Evolutionary conservation across 1,284 basidiomycete genomes (phyloP).

Genomic region (Marasmius tenuissimus): DNA sequence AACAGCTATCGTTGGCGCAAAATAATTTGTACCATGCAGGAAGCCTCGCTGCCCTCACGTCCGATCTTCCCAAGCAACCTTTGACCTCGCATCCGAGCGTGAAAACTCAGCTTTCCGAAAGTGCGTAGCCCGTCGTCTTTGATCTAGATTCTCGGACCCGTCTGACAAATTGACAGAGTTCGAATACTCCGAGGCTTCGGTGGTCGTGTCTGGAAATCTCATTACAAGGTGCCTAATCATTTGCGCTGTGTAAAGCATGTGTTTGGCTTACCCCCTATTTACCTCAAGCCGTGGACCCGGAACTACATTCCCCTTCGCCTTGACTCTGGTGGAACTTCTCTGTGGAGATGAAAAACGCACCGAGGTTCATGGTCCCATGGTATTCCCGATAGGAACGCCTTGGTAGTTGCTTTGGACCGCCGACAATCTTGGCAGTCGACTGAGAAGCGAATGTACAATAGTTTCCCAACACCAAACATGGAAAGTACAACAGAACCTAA

Average conservation of each 20-base stretch:
- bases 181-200: conserved; percentile 75
- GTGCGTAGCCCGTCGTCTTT: conserved; percentile 34
- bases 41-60: conserved; percentile 65
- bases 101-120: conserved; percentile 56
- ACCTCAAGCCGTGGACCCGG: conserved; percentile 73
- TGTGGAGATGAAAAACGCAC: conserved; percentile 66
- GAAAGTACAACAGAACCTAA: neutral
- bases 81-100: conserved; percentile 85
- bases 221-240: conserved; percentile 63
- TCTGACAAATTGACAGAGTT: conserved; percentile 48
- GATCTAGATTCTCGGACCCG: conserved; percentile 1
- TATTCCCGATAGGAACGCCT: conserved; percentile 65
- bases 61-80: conserved; percentile 61
- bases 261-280: neutral
- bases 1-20: neutral
- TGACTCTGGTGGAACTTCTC: conserved; percentile 70
- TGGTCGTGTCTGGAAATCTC: conserved; percentile 74
- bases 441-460: neutral
- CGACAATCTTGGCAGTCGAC: neutral
- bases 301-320: conserved; percentile 75
- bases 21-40: conserved; percentile 37
- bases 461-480: neutral
- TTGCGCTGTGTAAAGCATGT: neutral
- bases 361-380: conserved; percentile 73
- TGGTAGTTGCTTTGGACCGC: conserved; percentile 25